Percentiles rank a stretch among this genome's conserved stretches.
Conservation (phyloP, 176 grass and related monocot genomes). For the Phoenix roebelenii region DNA sequence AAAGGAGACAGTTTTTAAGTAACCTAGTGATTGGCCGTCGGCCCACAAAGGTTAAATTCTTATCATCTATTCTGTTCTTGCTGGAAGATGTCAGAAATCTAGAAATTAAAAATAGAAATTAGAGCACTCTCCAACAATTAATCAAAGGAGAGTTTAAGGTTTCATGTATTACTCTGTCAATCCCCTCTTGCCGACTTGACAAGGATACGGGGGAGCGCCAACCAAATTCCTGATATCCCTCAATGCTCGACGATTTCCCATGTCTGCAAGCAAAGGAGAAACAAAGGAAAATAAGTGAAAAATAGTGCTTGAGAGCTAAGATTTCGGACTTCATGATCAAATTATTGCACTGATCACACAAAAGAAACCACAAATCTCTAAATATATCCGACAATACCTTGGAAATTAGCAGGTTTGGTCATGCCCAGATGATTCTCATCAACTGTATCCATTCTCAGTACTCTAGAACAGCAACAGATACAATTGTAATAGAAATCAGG, state of each 20-base stretch:
- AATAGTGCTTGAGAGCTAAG: too few relatives aligned
- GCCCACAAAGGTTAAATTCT: slow-evolving; percentile 15
- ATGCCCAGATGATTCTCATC: too few relatives aligned
- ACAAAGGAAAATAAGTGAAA: too few relatives aligned
- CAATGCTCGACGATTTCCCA: slow-evolving; percentile 54
- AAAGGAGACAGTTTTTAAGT: background rate
- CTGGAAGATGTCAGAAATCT: slow-evolving; percentile 14
- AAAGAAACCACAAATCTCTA: too few relatives aligned
- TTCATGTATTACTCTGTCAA: slow-evolving; percentile 41
- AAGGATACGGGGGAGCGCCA: slow-evolving; percentile 22
- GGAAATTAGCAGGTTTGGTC: too few relatives aligned
- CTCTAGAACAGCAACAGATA: too few relatives aligned
- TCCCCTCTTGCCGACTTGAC: slow-evolving; percentile 42
- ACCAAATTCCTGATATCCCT: slow-evolving; percentile 60
- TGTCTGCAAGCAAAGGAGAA: slow-evolving; percentile 20
- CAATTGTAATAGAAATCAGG: too few relatives aligned
- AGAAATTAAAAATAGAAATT: slow-evolving; percentile 4
- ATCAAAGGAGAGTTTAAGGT: slow-evolving; percentile 2
- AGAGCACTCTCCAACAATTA: slow-evolving; percentile 4
- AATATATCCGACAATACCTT: too few relatives aligned
- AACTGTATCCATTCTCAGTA: too few relatives aligned
- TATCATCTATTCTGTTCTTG: slow-evolving; percentile 23
- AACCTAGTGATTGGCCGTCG: slow-evolving; percentile 60
- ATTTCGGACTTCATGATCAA: too few relatives aligned
- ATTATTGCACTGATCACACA: too few relatives aligned